These are phyloP conservation scores for Candida pini DNA, from an alignment of 805 yeast genomes.

Conservation along the genomic window DNA sequence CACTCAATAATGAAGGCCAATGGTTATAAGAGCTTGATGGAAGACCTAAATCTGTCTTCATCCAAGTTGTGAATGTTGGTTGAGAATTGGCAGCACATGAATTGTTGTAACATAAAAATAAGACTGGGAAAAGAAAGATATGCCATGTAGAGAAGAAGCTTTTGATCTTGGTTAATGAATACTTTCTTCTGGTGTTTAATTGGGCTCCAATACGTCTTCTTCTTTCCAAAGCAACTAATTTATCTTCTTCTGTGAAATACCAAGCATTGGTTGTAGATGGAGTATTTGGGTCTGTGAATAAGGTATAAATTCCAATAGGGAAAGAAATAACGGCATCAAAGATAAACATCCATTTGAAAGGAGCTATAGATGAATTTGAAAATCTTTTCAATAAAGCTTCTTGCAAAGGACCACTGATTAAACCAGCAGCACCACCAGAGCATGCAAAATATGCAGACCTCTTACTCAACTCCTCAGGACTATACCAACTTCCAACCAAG, in stretches of 20 bases:
- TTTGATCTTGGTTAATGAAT: conserved; percentile 36
- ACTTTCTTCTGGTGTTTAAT: conserved; percentile 36
- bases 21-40: conserved; percentile 32
- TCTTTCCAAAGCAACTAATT: conserved; percentile 38
- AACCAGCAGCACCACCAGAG: conserved; percentile 31
- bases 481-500: conserved; percentile 34
- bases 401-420: conserved; percentile 35
- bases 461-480: conserved; percentile 31
- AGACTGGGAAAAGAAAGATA: conserved; percentile 36
- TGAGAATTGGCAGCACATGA: conserved; percentile 29
- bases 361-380: conserved; percentile 17
- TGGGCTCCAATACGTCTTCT: conserved; percentile 38
- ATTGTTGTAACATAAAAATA: conserved; percentile 35
- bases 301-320: conserved; percentile 36
- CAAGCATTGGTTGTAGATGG: conserved; percentile 37
- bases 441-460: conserved; percentile 32
- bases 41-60: conserved; percentile 31
- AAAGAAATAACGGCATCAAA: conserved; percentile 36
- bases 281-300: conserved; percentile 40
- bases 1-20: conserved; percentile 36
- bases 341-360: conserved; percentile 43
- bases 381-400: conserved; percentile 26
- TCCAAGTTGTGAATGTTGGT: conserved; percentile 41
- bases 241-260: conserved; percentile 37
- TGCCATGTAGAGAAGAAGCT: conserved; percentile 43